These are phyloP conservation scores for Persicaria tinctoria DNA, from an alignment of 148 eudicot species.

Conservation along the genomic window DNA sequence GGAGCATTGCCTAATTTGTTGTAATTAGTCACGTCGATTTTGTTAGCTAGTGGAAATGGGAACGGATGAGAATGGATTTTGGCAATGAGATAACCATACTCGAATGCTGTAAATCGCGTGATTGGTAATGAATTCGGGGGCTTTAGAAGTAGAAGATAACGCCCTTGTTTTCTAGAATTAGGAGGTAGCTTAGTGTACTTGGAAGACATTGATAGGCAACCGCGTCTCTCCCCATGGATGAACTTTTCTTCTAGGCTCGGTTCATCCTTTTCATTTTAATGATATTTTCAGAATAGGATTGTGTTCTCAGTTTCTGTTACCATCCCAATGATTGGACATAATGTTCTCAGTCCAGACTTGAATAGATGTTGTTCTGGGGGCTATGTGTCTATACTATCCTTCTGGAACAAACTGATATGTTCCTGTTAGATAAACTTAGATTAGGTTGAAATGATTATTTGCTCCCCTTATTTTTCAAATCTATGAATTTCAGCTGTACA, in stretches of 20 bases:
- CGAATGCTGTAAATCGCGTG: too few species aligned
- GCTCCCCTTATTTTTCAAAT: background rate
- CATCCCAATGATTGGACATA: background rate
- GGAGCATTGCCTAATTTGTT: too few species aligned
- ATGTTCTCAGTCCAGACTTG: background rate
- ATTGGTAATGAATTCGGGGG: too few species aligned
- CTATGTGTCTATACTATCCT: background rate
- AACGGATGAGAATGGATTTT: too few species aligned
- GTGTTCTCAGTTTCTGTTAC: background rate
- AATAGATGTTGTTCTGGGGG: background rate
- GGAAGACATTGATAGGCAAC: too few species aligned
- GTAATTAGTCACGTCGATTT: too few species aligned
- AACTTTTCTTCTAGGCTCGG: background rate
- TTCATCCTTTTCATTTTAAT: background rate
- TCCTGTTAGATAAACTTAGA: background rate
- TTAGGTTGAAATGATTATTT: background rate
- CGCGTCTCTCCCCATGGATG: too few species aligned
- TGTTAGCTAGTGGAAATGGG: too few species aligned
- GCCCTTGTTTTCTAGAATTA: background rate
- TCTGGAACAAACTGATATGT: background rate
- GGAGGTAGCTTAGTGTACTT: background rate
- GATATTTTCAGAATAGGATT: background rate
- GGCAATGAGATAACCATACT: too few species aligned
- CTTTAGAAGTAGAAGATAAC: too few species aligned
- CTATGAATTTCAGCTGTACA: background rate